Conservation (phyloP, 1,139 yeast genomes). For the Debaryomycetaceae sp. region DNA sequence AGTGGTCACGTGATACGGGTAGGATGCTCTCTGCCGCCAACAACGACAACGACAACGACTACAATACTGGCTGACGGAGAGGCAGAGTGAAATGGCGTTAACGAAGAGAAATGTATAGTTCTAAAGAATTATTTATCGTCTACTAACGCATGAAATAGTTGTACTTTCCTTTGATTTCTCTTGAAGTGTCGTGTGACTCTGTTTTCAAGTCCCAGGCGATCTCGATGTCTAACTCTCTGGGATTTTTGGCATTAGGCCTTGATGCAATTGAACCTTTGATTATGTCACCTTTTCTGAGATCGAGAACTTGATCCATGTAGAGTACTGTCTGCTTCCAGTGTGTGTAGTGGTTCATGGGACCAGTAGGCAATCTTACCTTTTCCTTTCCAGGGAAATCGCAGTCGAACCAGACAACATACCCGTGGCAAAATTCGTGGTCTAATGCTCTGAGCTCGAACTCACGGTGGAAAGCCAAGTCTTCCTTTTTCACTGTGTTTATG, state of each 20-base stretch:
- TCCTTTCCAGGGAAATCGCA: slow-evolving; percentile 73
- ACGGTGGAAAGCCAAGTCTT: slow-evolving; percentile 72
- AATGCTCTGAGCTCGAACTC: slow-evolving; percentile 69
- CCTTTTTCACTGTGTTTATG: slow-evolving; percentile 81
- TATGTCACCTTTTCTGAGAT: slow-evolving; percentile 71
- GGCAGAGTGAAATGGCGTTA: too few species aligned
- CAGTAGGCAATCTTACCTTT: slow-evolving; percentile 68
- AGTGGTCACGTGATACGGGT: background rate
- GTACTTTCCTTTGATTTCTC: slow-evolving; percentile 54
- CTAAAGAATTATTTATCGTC: background rate
- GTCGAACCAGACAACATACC: slow-evolving; percentile 92
- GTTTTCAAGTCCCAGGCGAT: slow-evolving; percentile 59
- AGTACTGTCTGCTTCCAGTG: slow-evolving; percentile 99
- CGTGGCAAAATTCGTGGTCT: slow-evolving; percentile 82
- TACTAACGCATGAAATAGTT: slow-evolving; percentile 63
- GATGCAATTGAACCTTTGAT: slow-evolving; percentile 71
- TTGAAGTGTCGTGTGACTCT: slow-evolving; percentile 47
- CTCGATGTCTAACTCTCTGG: slow-evolving; percentile 80
- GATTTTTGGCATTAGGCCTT: slow-evolving; percentile 73
- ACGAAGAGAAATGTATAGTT: too few species aligned
- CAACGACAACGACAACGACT: too few species aligned
- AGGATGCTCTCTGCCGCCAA: background rate
- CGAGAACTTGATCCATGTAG: slow-evolving; percentile 80
- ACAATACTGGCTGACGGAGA: too few species aligned
- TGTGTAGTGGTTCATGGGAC: slow-evolving; percentile 78